These are phyloP conservation scores for Xylaria polymorpha DNA, from an alignment of 2,329 filamentous ascomycete genomes.

Conservation along the genomic window DNA sequence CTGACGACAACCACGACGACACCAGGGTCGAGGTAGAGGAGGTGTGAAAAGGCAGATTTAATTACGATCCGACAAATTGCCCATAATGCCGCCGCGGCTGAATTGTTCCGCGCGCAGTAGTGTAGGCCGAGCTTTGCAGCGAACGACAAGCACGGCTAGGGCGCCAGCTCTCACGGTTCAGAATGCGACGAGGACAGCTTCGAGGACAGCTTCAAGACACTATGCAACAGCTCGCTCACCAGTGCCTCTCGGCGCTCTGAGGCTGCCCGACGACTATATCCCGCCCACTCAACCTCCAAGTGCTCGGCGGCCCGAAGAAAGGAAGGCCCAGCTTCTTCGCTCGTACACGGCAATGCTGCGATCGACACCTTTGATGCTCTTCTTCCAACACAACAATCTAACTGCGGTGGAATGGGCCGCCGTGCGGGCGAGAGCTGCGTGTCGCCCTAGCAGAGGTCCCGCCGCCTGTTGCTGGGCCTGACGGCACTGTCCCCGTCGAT, in stretches of 20 bases:
- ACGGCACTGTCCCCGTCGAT: constrained; percentile 57
- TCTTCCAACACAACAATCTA: constrained; percentile 80
- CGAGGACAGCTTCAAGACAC: constrained; percentile 42
- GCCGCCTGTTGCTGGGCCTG: constrained; percentile 47
- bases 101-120: constrained; percentile 43
- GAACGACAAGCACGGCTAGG: constrained; percentile 38
- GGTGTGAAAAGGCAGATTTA: not conserved
- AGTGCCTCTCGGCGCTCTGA: constrained; percentile 44
- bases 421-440: constrained; percentile 76
- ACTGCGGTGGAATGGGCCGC: constrained; percentile 79
- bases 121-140: constrained; percentile 41
- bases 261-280: constrained; percentile 60
- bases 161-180: constrained; percentile 33
- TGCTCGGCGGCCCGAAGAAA: constrained; percentile 84
- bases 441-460: constrained; percentile 58
- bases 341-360: constrained; percentile 90
- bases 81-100: constrained; percentile 45
- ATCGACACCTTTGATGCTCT: constrained; percentile 83
- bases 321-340: constrained; percentile 88
- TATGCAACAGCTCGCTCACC: constrained; percentile 46
- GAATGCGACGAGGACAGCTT: constrained; percentile 32
- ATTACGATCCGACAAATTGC: constrained; percentile 7
- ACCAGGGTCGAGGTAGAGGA: constrained; percentile 22
- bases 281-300: constrained; percentile 86
- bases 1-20: constrained; percentile 16